phyloP scores from a whole-genome alignment of 305 asterid species.

The Rubia occidens region DNA sequence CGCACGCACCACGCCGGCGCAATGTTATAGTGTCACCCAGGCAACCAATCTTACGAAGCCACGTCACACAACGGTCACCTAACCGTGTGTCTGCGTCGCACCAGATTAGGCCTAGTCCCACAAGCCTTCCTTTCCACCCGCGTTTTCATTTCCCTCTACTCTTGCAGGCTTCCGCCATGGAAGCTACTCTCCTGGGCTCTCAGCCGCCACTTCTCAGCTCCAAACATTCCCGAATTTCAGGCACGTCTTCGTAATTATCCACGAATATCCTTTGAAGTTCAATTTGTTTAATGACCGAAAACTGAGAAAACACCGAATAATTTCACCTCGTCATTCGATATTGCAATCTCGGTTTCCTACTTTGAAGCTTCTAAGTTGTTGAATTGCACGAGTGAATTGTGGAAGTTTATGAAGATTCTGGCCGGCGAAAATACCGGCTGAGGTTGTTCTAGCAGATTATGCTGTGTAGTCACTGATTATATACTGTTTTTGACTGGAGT shows the following conservation, averaged over 20 bases:
- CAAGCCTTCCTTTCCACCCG: neutral
- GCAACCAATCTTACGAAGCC: neutral
- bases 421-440: neutral
- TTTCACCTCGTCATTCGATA: neutral
- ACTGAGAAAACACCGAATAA: neutral
- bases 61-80: neutral
- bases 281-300: neutral
- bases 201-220: slow-evolving; percentile 24
- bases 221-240: slow-evolving; percentile 17
- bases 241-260: slow-evolving; percentile 12
- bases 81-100: neutral
- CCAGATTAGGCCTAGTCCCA: neutral
- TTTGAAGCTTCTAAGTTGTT: neutral
- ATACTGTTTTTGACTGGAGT: neutral
- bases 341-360: neutral
- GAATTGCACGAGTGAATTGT: neutral
- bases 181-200: slow-evolving; percentile 43
- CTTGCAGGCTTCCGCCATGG: slow-evolving; percentile 33
- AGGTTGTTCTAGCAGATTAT: neutral
- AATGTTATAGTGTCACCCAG: too few species aligned
- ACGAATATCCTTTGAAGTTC: neutral
- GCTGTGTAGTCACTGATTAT: neutral
- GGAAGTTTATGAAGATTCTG: neutral
- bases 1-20: too few species aligned
- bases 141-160: slow-evolving; percentile 3